Conservation (phyloP, 352 stramenopile genomes). For the Phytophthora multivora region DNA sequence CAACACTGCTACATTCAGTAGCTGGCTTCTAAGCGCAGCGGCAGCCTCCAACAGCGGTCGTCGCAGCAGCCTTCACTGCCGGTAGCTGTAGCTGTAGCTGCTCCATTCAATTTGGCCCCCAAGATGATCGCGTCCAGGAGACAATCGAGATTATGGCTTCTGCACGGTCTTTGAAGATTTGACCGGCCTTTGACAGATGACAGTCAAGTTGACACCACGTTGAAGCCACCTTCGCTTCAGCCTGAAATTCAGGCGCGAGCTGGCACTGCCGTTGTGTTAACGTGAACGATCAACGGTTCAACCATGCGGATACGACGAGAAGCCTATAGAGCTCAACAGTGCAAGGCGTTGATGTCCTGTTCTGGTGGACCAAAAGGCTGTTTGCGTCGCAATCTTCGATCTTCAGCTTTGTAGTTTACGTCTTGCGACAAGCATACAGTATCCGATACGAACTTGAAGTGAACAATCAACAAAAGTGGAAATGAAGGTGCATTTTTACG, state of each 20-base stretch:
- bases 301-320: constrained; percentile 1
- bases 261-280: not conserved
- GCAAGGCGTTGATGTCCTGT: not conserved
- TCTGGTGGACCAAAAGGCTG: not conserved
- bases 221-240: constrained; percentile 1
- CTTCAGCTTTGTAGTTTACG: constrained; percentile 11
- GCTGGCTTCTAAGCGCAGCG: not conserved
- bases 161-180: constrained; percentile 28
- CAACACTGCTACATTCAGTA: not conserved
- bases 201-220: constrained; percentile 3
- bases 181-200: not conserved
- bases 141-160: constrained; percentile 20
- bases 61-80: constrained; percentile 9
- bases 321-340: not conserved
- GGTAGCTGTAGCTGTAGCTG: not conserved
- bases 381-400: not conserved
- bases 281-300: not conserved
- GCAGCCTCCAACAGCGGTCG: not conserved
- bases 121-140: not conserved
- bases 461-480: constrained; percentile 1
- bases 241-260: no score
- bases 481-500: constrained; percentile 8
- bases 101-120: not conserved
- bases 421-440: constrained; percentile 5
- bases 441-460: not conserved